Base-by-base conservation (phyloP, 139 green algal genomes). In the Asterochloris erici region DNA sequence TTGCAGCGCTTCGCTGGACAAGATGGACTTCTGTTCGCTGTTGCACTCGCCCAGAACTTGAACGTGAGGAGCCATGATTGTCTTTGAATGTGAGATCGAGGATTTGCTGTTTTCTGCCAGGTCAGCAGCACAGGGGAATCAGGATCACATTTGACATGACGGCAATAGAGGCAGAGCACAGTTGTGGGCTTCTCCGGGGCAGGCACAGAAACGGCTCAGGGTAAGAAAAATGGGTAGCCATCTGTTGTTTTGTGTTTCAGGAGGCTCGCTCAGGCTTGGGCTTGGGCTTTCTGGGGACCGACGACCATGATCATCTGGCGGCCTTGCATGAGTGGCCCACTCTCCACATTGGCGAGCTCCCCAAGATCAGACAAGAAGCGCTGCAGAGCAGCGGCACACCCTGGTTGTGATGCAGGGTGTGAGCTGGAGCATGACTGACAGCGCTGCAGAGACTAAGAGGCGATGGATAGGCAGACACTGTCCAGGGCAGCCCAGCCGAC, bases 1-100 rank as follows among this genome's bases (percentile, higher is more conserved):
- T 0, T 79, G 12, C 23, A 93, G 81, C 2, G 90, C 89, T 68
- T 89, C 89, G 0, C 82, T 84, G 0, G 88, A 91, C 26, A 97
- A 77, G 38, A 97, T 91, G 47, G 83, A 80, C 0, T 75, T 87
- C 23, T 94, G 85, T 62, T 85, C 84, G 12, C 84, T 61, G 4
- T 82, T 81, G 61, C 93, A 89, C 0, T 74, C 71, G 38, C 87
- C 91, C 19, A 91, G 63, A 66, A 94, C 89, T 17, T 81, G 24
- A 0, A 93, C 88, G 38, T 54, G 38, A 54, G 14, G 88, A 86
- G 28, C 38, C 38, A 54, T 54, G 38, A 54, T 54, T 6, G 6
- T 6, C 38, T 6, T 54, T 54, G 2, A 6, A 54, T 54, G 38
- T 54, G 38, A 54, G 38, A 54, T 54, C 38, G 6, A 6, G 38